phyloP scores from a whole-genome alignment of 2,329 filamentous ascomycete genomes.

The Mycocentrospora acerina region DNA sequence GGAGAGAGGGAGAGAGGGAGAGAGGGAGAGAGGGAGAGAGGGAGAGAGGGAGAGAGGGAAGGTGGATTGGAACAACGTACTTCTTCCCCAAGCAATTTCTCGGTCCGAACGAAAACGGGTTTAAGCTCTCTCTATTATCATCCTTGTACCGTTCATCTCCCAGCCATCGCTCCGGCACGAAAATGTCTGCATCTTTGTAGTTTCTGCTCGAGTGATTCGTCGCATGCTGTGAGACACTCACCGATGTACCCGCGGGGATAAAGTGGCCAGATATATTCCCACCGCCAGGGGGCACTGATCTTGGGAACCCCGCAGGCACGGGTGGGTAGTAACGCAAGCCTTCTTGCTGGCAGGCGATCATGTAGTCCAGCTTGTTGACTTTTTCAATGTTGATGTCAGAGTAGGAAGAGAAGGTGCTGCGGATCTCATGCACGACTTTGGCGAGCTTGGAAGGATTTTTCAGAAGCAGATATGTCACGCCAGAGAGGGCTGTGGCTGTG shows the following conservation, averaged over 20 bases:
- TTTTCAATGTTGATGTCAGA: conserved; percentile 28
- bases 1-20: neutral
- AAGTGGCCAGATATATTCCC: conserved; percentile 27
- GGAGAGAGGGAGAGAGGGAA: neutral
- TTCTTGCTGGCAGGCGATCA: conserved; percentile 32
- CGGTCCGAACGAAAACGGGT: conserved; percentile 32
- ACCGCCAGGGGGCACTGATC: conserved; percentile 25
- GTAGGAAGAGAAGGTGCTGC: conserved; percentile 17
- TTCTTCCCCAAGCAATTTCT: conserved; percentile 35
- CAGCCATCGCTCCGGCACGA: conserved; percentile 42
- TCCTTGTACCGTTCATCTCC: conserved; percentile 30
- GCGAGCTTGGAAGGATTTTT: conserved; percentile 14
- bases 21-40: neutral
- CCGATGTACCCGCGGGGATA: conserved; percentile 25
- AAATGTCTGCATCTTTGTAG: conserved; percentile 26
- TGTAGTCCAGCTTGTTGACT: conserved; percentile 28
- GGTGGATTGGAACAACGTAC: conserved; percentile 22
- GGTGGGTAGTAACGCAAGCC: conserved; percentile 31
- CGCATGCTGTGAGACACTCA: conserved; percentile 35
- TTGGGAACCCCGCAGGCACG: conserved; percentile 31
- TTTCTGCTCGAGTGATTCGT: conserved; percentile 33
- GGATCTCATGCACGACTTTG: conserved; percentile 26
- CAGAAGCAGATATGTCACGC: conserved; percentile 46
- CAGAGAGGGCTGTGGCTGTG: conserved; percentile 48
- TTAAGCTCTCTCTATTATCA: conserved; percentile 35